A percentile compares a stretch with the other conserved stretches of the same genome.
These are phyloP conservation scores for Dissophora globulifera DNA, from an alignment of 192 early-diverging fungal genomes.

Conservation along the genomic window DNA sequence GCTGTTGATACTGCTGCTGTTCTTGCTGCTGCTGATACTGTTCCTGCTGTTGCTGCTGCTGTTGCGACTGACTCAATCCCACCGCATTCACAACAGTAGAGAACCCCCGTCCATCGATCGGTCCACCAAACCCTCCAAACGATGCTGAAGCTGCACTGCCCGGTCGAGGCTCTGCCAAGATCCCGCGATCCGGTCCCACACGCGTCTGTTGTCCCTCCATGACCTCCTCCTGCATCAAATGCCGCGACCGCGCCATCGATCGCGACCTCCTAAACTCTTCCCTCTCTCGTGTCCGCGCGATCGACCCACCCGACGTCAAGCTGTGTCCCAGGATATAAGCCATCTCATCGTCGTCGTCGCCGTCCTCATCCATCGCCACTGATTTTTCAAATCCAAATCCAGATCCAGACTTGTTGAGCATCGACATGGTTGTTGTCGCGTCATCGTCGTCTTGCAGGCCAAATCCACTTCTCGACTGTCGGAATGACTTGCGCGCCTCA, in stretches of 20 bases:
- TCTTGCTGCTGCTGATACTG: conserved; percentile 11
- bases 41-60: conserved; percentile 15
- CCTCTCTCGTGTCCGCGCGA: conserved; percentile 14
- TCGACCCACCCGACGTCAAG: conserved; percentile 29
- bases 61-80: no score
- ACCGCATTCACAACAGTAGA: no score
- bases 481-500: no score
- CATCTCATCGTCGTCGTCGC: conserved; percentile 37
- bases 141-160: conserved; percentile 4
- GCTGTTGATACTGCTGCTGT: conserved; percentile 12
- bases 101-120: no score
- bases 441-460: no score
- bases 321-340: conserved; percentile 38
- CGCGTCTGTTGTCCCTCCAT: no score
- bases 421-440: no score
- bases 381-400: neutral
- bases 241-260: neutral
- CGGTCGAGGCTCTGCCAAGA: neutral
- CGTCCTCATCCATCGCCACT: neutral
- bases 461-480: no score
- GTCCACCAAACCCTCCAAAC: conserved; percentile 9
- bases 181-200: neutral
- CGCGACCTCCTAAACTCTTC: conserved; percentile 14
- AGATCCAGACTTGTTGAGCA: no score
- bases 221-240: neutral